These are phyloP conservation scores for Fusarium dlaminii DNA, from an alignment of 2,329 filamentous ascomycete species.

Conservation along the genomic window DNA sequence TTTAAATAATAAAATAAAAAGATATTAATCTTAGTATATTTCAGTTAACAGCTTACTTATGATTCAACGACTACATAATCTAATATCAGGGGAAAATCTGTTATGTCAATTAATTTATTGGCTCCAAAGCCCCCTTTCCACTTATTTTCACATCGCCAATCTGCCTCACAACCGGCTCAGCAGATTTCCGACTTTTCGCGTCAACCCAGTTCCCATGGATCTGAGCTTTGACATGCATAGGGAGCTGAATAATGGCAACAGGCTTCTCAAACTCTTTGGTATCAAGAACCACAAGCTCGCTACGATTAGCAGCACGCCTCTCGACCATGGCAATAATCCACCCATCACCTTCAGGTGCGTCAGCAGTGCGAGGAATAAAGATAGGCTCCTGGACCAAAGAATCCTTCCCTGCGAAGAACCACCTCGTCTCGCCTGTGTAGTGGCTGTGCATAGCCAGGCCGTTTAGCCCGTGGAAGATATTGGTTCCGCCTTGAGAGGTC, in stretches of 20 bases:
- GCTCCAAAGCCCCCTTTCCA: too few relatives aligned
- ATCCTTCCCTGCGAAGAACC: conserved; percentile 18
- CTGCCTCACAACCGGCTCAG: too few relatives aligned
- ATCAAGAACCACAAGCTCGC: conserved; percentile 18
- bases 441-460: conserved; percentile 8
- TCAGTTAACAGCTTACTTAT: too few relatives aligned
- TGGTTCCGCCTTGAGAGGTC: background rate
- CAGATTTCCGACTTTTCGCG: too few relatives aligned
- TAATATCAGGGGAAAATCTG: too few relatives aligned
- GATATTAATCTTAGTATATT: too few relatives aligned
- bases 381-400: conserved; percentile 12
- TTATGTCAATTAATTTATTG: too few relatives aligned
- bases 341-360: conserved; percentile 13
- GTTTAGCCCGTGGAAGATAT: conserved; percentile 12
- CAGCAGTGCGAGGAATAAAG: conserved; percentile 5
- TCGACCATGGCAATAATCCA: conserved; percentile 11
- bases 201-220: conserved; percentile 20
- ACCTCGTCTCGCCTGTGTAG: background rate
- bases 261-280: conserved; percentile 12
- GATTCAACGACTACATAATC: too few relatives aligned
- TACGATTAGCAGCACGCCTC: background rate
- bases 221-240: conserved; percentile 13
- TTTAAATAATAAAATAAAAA: too few relatives aligned
- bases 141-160: too few relatives aligned
- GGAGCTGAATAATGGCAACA: conserved; percentile 12